phyloP scores from a whole-genome alignment of 805 yeast species.

The Ogataea methanolica region DNA sequence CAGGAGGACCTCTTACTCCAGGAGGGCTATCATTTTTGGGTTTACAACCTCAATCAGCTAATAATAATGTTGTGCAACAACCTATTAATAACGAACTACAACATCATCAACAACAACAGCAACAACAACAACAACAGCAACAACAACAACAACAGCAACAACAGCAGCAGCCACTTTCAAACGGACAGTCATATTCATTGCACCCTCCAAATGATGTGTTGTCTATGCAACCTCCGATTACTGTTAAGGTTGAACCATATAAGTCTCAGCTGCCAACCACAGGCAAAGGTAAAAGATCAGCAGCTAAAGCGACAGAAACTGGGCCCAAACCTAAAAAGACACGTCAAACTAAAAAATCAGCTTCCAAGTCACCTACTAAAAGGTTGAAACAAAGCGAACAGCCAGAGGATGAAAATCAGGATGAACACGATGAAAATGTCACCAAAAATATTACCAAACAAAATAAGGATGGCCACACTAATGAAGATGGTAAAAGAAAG shows the following conservation, averaged over 20 bases:
- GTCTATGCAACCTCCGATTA: too few species aligned
- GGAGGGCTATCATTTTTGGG: conserved; percentile 18
- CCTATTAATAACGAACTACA: not conserved
- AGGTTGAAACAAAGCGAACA: not conserved
- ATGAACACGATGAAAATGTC: not conserved
- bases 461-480: conserved; percentile 15
- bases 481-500: conserved; percentile 72
- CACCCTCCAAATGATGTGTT: too few species aligned
- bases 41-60: conserved; percentile 2
- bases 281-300: not conserved
- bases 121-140: conserved; percentile 1
- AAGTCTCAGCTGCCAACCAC: too few species aligned
- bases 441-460: conserved; percentile 3
- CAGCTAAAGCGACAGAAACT: not conserved
- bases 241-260: too few species aligned
- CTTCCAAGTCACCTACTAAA: not conserved
- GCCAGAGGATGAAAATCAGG: not conserved
- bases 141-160: conserved; percentile 3
- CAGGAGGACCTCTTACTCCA: conserved; percentile 24
- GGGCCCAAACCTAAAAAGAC: not conserved
- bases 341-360: not conserved
- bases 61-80: not conserved
- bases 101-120: conserved; percentile 1
- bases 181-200: too few species aligned
- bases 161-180: not conserved